Evolutionary conservation across 331 rosid species (phyloP).

Genomic region (Dryas integrifolia): DNA sequence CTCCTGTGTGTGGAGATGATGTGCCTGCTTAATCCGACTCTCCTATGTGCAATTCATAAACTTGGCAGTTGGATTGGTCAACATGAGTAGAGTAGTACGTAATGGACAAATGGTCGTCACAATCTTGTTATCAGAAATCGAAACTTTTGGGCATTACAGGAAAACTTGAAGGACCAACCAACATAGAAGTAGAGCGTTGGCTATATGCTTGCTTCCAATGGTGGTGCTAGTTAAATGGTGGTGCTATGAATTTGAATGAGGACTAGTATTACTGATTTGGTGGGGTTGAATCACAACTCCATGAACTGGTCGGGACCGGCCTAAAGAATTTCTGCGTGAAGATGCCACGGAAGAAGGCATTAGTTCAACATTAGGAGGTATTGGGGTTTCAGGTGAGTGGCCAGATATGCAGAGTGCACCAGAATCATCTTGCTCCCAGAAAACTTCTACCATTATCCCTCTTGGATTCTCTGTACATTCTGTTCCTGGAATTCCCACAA

Average conservation of each 20-base stretch:
- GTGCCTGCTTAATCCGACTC: too few species aligned
- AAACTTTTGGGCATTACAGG: too few species aligned
- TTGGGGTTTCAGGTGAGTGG: constrained; percentile 55
- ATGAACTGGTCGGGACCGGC: constrained; percentile 29
- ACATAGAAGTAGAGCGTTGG: too few species aligned
- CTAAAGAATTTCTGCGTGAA: constrained; percentile 12
- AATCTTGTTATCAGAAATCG: too few species aligned
- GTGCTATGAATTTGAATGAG: constrained; percentile 22
- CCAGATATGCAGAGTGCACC: constrained; percentile 74
- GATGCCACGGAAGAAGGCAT: constrained; percentile 21
- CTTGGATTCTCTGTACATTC: constrained; percentile 56
- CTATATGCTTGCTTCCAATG: too few species aligned
- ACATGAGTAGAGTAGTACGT: too few species aligned
- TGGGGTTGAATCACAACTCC: constrained; percentile 62
- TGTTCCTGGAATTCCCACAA: constrained; percentile 78
- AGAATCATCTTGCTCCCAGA: constrained; percentile 81
- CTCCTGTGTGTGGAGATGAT: too few species aligned
- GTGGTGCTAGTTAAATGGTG: too few species aligned
- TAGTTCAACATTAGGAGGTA: constrained; percentile 38
- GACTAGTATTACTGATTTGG: constrained; percentile 24
- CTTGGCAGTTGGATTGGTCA: too few species aligned
- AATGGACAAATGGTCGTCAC: too few species aligned
- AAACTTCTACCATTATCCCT: constrained; percentile 78
- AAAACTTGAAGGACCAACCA: too few species aligned
- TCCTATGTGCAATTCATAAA: too few species aligned